A percentile compares a stretch with the other conserved stretches of the same genome.
Evolutionary conservation across 176 grass and related monocot species (phyloP).

Genomic region (Calamus simplicifolius): DNA sequence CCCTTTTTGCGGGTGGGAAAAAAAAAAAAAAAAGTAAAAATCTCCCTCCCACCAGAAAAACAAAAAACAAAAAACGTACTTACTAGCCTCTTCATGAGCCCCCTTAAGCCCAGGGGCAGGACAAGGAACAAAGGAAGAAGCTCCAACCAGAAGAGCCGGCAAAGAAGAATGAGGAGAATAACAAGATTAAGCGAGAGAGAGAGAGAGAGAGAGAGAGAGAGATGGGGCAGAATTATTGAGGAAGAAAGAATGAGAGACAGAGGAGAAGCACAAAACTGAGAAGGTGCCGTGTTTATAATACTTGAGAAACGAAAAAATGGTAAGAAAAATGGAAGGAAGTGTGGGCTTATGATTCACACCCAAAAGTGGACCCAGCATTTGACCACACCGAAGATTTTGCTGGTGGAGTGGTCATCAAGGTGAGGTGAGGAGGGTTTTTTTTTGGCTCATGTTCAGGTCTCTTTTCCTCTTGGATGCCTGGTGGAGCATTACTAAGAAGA

Average conservation of each 20-base stretch:
- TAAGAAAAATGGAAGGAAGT: constrained; percentile 1
- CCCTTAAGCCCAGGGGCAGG: neutral
- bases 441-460: no score
- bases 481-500: no score
- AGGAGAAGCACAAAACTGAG: constrained; percentile 13
- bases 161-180: constrained; percentile 7
- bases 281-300: constrained; percentile 25
- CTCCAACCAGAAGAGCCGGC: constrained; percentile 1
- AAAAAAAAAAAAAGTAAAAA: neutral
- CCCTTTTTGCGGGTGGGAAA: neutral
- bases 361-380: no score
- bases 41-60: neutral
- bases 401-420: no score
- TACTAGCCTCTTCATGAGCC: constrained; percentile 82
- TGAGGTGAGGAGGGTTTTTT: no score
- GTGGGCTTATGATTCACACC: no score
- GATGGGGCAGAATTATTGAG: neutral
- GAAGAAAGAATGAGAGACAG: no score
- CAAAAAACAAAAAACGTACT: constrained; percentile 45
- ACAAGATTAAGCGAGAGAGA: constrained; percentile 7
- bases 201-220: constrained; percentile 14
- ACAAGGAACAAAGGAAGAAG: neutral
- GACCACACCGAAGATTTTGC: no score
- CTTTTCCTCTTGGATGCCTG: no score
- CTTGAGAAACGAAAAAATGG: constrained; percentile 11